Evolutionary conservation across 1,139 yeast genomes (phyloP).

Genomic region (Hansenula lynferdii): DNA sequence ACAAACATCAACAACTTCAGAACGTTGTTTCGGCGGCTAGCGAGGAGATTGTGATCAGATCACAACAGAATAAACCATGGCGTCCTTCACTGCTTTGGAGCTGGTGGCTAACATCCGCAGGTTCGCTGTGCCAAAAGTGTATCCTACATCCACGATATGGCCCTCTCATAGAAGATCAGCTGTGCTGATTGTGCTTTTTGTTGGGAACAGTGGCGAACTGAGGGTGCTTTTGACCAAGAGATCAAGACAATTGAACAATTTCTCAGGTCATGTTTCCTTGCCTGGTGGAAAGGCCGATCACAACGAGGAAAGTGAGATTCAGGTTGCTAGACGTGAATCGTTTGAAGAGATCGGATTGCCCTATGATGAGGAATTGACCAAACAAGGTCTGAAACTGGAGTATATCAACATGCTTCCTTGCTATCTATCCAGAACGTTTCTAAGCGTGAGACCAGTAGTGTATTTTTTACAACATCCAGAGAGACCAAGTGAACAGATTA

Average conservation of each 20-base stretch:
- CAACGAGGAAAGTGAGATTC: slow-evolving; percentile 61
- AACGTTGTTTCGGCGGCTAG: not conserved
- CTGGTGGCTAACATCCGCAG: slow-evolving; percentile 14
- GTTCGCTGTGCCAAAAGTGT: slow-evolving; percentile 13
- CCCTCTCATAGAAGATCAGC: slow-evolving; percentile 58
- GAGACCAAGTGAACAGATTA: slow-evolving; percentile 25
- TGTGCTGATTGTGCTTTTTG: slow-evolving; percentile 66
- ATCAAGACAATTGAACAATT: slow-evolving; percentile 60
- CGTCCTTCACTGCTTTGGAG: slow-evolving; percentile 3
- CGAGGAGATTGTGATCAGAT: not conserved
- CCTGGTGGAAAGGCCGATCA: slow-evolving; percentile 88
- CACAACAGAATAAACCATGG: not conserved
- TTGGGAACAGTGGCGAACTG: slow-evolving; percentile 68
- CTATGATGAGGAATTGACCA: slow-evolving; percentile 38
- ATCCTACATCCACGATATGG: slow-evolving; percentile 27
- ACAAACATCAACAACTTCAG: no score
- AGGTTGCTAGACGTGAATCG: slow-evolving; percentile 76
- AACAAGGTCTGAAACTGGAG: slow-evolving; percentile 50
- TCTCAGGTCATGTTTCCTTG: slow-evolving; percentile 84
- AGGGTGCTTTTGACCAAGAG: slow-evolving; percentile 75
- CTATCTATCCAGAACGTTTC: slow-evolving; percentile 71
- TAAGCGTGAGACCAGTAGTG: slow-evolving; percentile 79
- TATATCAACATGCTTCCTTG: slow-evolving; percentile 62
- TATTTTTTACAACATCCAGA: slow-evolving; percentile 48
- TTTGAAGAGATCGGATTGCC: slow-evolving; percentile 82